Evolutionary conservation across 2,329 filamentous ascomycete species (phyloP), one percentile per base, ranked within the genome.

Genomic region (Trichoderma arundinaceum): DNA sequence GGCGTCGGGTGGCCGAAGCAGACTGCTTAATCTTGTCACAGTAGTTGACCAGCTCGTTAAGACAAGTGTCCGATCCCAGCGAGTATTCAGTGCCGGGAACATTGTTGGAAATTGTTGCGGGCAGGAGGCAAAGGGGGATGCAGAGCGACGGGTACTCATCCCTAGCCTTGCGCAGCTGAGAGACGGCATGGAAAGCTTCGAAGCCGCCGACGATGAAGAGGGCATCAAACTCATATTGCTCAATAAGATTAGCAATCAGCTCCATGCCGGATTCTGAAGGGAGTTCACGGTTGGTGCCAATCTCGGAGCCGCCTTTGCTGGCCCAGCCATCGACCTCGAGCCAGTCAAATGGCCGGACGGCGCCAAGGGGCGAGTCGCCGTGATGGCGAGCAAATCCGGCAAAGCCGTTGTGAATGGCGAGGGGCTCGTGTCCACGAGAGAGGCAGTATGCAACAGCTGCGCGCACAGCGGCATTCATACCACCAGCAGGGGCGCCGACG

Each of bases 61-160:
- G 82, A 75, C 95, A 98, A 1, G 95, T 99, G 74, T 99, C 95
- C 38, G 93, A 97, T 49, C 95, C 95, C 52, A 99, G 87, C 1
- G 93, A 97, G 82, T 97, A 98, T 79, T 99, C 95, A 0, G 94
- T 97, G 44, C 95, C 95, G 0, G 95, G 95, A 4, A 99, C 95
- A 77, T 99, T 99, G 84, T 99, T 99, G 70, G 92, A 97, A 72
- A 99, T 94, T 9, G 95, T 99, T n/a, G 95, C 95, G 0, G 95
- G 95, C 32, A 99, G 84, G 48, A 97, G 85, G 61, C 90, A 86
- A 84, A 98, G 92, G 19, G 95, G 95, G 69, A 99, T 97, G 77
- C 92, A 93, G 75, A 99, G 91, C 1, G 91, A 90, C 10, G 92
- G 88, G 78, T 91, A 97, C 68, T 92, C 80, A 41, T 88, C 85